These are phyloP conservation scores for Volvariella volvacea DNA, from an alignment of 1,284 basidiomycete genomes.

Conservation along the genomic window DNA sequence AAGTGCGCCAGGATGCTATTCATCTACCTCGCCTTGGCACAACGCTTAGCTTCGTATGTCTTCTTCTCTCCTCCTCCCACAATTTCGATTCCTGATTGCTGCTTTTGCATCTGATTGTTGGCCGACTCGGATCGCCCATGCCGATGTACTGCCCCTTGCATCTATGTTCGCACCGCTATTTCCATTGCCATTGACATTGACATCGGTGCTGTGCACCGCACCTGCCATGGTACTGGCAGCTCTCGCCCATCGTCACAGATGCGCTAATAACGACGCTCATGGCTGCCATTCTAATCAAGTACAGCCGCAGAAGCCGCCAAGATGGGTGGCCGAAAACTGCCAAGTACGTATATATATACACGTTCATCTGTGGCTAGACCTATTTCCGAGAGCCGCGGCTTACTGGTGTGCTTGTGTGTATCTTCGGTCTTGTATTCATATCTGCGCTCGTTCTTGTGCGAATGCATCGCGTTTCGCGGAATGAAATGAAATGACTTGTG, in stretches of 20 bases:
- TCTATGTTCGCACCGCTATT: too few relatives aligned
- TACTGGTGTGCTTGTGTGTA: too few relatives aligned
- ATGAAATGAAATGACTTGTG: neutral
- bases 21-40: neutral
- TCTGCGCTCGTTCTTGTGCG: too few relatives aligned
- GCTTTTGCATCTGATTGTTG: too few relatives aligned
- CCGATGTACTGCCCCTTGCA: too few relatives aligned
- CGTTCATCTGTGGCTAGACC: neutral
- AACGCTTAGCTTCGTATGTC: neutral
- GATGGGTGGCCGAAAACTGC: neutral
- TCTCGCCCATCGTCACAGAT: neutral
- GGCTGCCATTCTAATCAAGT: neutral
- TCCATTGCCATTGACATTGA: too few relatives aligned
- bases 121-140: too few relatives aligned
- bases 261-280: neutral
- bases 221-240: too few relatives aligned
- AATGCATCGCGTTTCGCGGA: too few relatives aligned
- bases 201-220: too few relatives aligned
- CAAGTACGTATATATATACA: neutral
- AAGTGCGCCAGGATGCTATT: neutral
- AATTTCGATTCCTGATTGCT: neutral
- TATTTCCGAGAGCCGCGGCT: neutral
- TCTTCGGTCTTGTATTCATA: too few relatives aligned
- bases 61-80: neutral
- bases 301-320: neutral